A percentile compares a stretch with the other conserved stretches of the same genome.
phyloP scores from a whole-genome alignment of 306 rosid genomes.

The Sphenostylis stenocarpa region DNA sequence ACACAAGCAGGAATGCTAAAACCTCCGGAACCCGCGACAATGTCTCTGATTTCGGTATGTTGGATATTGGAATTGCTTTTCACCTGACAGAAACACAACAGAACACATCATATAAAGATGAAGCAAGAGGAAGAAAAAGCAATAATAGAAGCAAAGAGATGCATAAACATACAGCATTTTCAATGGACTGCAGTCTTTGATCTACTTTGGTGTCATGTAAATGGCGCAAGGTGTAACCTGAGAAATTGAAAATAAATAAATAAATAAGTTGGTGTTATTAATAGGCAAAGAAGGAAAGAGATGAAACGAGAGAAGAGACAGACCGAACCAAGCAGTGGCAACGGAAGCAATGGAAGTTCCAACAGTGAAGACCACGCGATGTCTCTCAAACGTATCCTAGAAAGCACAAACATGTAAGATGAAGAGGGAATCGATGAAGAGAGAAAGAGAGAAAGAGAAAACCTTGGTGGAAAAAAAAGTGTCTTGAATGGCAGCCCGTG shows the following conservation, averaged over 20 bases:
- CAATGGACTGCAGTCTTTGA: constrained; percentile 85
- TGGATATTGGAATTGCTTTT: constrained; percentile 47
- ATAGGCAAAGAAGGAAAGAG: not conserved
- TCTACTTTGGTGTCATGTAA: constrained; percentile 67
- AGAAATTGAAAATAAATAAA: not conserved
- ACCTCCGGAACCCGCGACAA: constrained; percentile 47
- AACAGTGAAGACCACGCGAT: constrained; percentile 76
- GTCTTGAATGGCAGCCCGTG: constrained; percentile 78
- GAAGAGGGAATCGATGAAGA: no score
- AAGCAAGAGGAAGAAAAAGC: not conserved
- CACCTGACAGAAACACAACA: constrained; percentile 55
- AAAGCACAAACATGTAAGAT: not conserved
- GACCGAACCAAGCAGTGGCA: constrained; percentile 84
- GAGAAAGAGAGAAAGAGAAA: no score
- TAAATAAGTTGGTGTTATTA: not conserved
- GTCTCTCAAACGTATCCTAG: constrained; percentile 73
- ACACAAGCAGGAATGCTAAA: constrained; percentile 60
- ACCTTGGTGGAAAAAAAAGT: constrained; percentile 67
- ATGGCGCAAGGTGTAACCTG: constrained; percentile 86
- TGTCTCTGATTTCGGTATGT: constrained; percentile 60
- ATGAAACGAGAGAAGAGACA: constrained; percentile 5
- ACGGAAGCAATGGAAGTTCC: constrained; percentile 93
- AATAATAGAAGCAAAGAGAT: not conserved
- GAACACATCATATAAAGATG: not conserved
- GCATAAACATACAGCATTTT: constrained; percentile 49